phyloP scores from a whole-genome alignment of 2,329 filamentous ascomycete species.

The Alternaria conjuncta region DNA sequence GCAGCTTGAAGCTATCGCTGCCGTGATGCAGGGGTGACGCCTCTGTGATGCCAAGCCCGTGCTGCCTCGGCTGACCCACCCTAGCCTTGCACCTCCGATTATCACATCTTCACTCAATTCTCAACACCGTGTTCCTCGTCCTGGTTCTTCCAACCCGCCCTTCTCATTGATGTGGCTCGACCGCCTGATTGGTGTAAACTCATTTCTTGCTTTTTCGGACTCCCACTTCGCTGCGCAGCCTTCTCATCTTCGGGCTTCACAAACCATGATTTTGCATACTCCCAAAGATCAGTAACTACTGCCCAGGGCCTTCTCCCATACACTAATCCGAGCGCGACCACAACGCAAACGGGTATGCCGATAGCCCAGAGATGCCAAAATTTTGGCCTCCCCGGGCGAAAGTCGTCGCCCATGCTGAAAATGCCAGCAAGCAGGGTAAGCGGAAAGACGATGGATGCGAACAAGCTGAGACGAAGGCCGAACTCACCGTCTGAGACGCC shows the following conservation, averaged over 20 bases:
- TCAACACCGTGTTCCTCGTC: neutral
- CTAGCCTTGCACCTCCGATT: neutral
- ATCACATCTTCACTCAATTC: neutral
- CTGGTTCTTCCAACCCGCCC: neutral
- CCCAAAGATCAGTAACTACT: neutral
- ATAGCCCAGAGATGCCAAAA: conserved; percentile 34
- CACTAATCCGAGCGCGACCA: neutral
- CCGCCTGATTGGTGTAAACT: too few relatives aligned
- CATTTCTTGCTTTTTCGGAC: too few relatives aligned
- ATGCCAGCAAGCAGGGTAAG: conserved; percentile 22
- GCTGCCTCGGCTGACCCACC: neutral
- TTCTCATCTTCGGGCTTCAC: neutral
- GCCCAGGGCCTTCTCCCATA: conserved; percentile 1
- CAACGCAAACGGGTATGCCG: conserved; percentile 14
- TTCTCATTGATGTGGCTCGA: too few relatives aligned
- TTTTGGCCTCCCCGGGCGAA: conserved; percentile 15
- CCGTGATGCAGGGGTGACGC: neutral
- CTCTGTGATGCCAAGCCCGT: neutral
- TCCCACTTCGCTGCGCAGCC: too few relatives aligned
- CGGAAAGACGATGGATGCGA: neutral
- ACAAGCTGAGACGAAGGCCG: conserved; percentile 9
- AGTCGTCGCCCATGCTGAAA: conserved; percentile 15
- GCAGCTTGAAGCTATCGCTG: conserved; percentile 20
- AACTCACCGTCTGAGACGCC: conserved; percentile 26
- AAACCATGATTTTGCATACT: neutral